These are phyloP conservation scores for Plectranthus barbatus DNA, from an alignment of 257 asterid species.

Conservation along the genomic window DNA sequence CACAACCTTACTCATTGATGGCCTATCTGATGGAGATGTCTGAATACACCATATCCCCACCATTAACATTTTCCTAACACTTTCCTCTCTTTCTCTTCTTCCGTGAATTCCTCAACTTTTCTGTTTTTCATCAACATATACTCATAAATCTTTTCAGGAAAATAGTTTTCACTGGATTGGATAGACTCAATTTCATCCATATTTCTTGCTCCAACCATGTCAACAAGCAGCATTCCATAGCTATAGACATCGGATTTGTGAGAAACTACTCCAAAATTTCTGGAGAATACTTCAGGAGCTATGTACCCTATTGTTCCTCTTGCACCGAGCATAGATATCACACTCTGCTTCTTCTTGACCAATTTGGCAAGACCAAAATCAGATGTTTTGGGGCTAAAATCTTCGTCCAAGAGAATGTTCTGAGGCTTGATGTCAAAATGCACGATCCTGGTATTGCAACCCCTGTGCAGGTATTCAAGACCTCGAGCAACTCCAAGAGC, in stretches of 20 bases:
- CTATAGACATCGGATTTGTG: no score
- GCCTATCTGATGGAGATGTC: conserved; percentile 42
- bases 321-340: conserved; percentile 27
- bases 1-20: conserved; percentile 44
- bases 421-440: no score
- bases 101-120: background rate
- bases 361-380: conserved; percentile 65
- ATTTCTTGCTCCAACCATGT: conserved; percentile 39
- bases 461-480: no score
- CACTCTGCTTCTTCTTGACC: conserved; percentile 34
- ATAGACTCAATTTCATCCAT: background rate
- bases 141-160: conserved; percentile 35
- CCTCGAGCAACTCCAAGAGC: no score
- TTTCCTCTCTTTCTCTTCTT: conserved; percentile 27
- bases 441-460: no score
- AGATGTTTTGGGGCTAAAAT: conserved; percentile 54
- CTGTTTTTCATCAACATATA: conserved; percentile 13
- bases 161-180: no score
- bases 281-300: no score
- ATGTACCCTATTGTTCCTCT: no score
- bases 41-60: conserved; percentile 67
- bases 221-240: conserved; percentile 65
- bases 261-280: no score
- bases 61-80: conserved; percentile 38
- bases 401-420: conserved; percentile 48